Evolutionary conservation across 495 filamentous ascomycete species (phyloP).

Genomic region (Daldinia vernicosa): DNA sequence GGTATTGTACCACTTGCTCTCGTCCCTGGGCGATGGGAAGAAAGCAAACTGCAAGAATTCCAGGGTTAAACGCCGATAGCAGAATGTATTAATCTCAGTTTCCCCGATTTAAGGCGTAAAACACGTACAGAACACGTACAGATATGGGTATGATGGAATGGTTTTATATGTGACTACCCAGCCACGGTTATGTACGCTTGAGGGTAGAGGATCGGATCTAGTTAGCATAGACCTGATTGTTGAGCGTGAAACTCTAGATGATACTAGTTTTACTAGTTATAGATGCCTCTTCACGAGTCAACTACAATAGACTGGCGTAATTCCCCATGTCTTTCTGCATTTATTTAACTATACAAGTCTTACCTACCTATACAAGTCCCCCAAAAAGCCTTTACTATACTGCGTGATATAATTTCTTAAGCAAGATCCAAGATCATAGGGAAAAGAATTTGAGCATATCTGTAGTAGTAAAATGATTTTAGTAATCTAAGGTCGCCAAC

Average conservation of each 20-base stretch:
- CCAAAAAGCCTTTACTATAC: too few species aligned
- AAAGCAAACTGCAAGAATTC: conserved; percentile 64
- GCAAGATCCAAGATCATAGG: too few species aligned
- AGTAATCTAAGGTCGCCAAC: too few species aligned
- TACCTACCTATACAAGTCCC: background rate
- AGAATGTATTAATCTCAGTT: conserved; percentile 24
- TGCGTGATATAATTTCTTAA: too few species aligned
- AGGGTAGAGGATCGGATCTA: conserved; percentile 34
- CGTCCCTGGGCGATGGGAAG: conserved; percentile 62
- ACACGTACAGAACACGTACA: conserved; percentile 26
- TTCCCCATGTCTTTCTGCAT: conserved; percentile 16
- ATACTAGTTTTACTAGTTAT: conserved; percentile 33
- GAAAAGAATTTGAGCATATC: too few species aligned
- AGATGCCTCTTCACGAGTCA: conserved; percentile 30
- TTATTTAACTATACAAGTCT: background rate
- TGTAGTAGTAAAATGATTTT: too few species aligned
- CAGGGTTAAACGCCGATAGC: conserved; percentile 50
- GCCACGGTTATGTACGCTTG: conserved; percentile 22
- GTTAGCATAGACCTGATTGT: conserved; percentile 28
- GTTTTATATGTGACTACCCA: conserved; percentile 24
- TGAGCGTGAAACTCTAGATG: conserved; percentile 18
- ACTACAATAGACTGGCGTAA: conserved; percentile 38
- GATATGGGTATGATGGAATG: conserved; percentile 24
- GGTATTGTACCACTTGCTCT: conserved; percentile 72
- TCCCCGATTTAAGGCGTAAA: conserved; percentile 27